phyloP scores from a whole-genome alignment of 1,284 basidiomycete species.

The Dichomitus squalens region DNA sequence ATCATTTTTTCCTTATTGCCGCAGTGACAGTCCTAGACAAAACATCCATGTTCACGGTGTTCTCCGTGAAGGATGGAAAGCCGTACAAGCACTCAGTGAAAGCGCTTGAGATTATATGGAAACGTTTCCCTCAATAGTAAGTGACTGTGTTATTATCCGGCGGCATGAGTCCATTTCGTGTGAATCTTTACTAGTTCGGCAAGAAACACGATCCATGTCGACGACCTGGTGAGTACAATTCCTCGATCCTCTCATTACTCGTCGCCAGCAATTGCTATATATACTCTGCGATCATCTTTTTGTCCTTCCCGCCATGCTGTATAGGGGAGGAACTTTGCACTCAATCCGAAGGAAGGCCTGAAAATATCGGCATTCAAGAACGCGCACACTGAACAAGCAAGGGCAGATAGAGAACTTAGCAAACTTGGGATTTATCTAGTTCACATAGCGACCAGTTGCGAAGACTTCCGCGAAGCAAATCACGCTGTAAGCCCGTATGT shows the following conservation, averaged over 20 bases:
- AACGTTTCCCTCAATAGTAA: constrained; percentile 79
- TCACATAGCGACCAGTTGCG: constrained; percentile 49
- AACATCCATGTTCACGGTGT: constrained; percentile 88
- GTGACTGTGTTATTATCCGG: constrained; percentile 25
- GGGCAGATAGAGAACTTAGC: constrained; percentile 68
- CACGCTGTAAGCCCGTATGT: constrained; percentile 52
- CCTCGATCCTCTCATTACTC: neutral
- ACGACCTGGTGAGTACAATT: constrained; percentile 66
- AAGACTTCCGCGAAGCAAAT: constrained; percentile 57
- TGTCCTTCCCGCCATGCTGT: neutral
- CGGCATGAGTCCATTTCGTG: neutral
- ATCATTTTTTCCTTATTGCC: neutral
- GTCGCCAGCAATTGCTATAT: neutral
- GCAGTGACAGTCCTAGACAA: constrained; percentile 73
- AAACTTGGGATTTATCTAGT: constrained; percentile 68
- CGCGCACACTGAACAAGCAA: constrained; percentile 63
- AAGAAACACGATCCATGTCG: constrained; percentile 85
- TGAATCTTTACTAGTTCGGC: constrained; percentile 48
- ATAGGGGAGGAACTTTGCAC: constrained; percentile 81
- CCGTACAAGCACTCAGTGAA: constrained; percentile 83
- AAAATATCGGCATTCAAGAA: constrained; percentile 84
- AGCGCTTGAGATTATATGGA: constrained; percentile 86
- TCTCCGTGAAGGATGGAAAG: constrained; percentile 72
- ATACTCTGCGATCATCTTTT: neutral
- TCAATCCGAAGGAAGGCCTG: constrained; percentile 84